These are phyloP conservation scores for Aspergillus aculeatus DNA, from an alignment of 2,329 filamentous ascomycete genomes.

Conservation along the genomic window DNA sequence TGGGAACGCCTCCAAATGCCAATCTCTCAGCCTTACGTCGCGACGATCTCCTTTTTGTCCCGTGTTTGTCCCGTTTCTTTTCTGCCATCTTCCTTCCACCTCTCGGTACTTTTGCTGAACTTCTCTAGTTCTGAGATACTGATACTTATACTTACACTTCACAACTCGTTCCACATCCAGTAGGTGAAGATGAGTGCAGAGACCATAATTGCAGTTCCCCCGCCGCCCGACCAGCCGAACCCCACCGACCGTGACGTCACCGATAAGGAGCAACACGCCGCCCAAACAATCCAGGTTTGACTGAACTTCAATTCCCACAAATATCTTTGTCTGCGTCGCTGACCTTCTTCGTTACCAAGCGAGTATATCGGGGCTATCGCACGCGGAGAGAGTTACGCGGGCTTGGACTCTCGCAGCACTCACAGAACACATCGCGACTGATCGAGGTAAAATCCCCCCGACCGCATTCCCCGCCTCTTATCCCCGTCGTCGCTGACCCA, in stretches of 20 bases:
- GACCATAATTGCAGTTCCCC: background rate
- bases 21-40: background rate
- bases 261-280: background rate
- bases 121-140: too few relatives aligned
- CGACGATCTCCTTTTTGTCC: background rate
- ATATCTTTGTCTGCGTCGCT: background rate
- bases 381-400: constrained; percentile 7
- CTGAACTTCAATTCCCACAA: background rate
- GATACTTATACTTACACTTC: too few relatives aligned
- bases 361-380: constrained; percentile 10
- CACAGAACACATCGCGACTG: constrained; percentile 52
- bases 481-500: background rate
- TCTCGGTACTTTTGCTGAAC: background rate
- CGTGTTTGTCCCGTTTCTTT: background rate
- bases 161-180: background rate
- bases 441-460: constrained; percentile 55
- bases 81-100: background rate
- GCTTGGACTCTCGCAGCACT: background rate
- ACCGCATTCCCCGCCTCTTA: background rate
- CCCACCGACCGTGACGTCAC: constrained; percentile 1
- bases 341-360: background rate
- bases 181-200: background rate
- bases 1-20: background rate
- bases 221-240: background rate
- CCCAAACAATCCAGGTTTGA: constrained; percentile 5